These are phyloP conservation scores for Moringa oleifera DNA, from an alignment of 345 rosid species.

Conservation along the genomic window DNA sequence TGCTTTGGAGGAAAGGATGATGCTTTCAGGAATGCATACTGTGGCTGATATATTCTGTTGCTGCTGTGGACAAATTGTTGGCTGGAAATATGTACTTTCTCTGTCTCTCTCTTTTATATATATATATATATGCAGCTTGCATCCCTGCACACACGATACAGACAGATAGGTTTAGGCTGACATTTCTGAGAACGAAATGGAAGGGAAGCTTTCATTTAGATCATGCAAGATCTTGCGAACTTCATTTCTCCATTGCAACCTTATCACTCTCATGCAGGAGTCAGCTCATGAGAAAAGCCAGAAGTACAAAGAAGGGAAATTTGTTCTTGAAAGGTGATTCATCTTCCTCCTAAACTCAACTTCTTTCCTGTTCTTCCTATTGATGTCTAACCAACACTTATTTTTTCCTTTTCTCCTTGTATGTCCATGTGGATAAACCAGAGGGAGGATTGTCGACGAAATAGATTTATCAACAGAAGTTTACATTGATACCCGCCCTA, in stretches of 20 bases:
- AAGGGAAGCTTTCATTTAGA: too few relatives aligned
- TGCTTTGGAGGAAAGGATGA: conserved; percentile 63
- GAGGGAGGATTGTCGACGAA: conserved; percentile 76
- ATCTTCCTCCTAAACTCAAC: neutral
- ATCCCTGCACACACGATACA: too few relatives aligned
- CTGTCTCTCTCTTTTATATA: too few relatives aligned
- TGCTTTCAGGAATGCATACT: conserved; percentile 80
- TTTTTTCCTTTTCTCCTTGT: neutral
- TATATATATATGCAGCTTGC: too few relatives aligned
- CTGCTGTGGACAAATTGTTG: conserved; percentile 80
- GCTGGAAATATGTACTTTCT: conserved; percentile 83
- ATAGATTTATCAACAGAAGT: conserved; percentile 59
- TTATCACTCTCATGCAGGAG: conserved; percentile 36
- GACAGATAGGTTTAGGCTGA: neutral
- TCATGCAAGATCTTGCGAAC: neutral
- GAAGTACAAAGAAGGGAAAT: conserved; percentile 80
- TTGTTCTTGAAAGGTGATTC: conserved; percentile 72
- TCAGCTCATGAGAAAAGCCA: conserved; percentile 67
- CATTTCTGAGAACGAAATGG: neutral
- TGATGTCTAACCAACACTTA: neutral
- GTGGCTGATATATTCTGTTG: conserved; percentile 88
- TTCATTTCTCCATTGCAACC: neutral
- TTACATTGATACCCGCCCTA: conserved; percentile 48
- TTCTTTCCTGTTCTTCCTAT: neutral
- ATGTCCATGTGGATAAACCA: conserved; percentile 16